phyloP scores from a whole-genome alignment of 208 protist genomes.

The Trypanosoma theileri region DNA sequence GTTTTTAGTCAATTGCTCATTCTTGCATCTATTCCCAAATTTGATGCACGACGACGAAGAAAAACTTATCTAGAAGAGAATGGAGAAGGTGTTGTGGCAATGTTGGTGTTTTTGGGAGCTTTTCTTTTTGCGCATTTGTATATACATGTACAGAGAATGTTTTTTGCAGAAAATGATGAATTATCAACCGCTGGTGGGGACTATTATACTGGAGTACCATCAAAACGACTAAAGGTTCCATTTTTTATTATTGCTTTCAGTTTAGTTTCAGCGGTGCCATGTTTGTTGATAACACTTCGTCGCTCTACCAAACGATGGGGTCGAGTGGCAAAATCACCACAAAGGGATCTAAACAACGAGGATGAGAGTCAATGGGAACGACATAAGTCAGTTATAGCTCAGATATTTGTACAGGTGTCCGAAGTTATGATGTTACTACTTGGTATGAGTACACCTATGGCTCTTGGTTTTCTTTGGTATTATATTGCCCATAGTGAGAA shows the following conservation, averaged over 20 bases:
- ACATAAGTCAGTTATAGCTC: constrained; percentile 5
- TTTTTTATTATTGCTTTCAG: constrained; percentile 66
- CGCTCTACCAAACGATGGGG: constrained; percentile 53
- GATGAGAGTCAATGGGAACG: constrained; percentile 9
- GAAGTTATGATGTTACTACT: constrained; percentile 59
- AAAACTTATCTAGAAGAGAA: constrained; percentile 72
- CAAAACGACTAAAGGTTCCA: constrained; percentile 38
- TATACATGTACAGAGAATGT: constrained; percentile 21
- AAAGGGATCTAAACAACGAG: background rate
- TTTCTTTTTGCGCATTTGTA: constrained; percentile 64
- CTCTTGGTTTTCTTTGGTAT: constrained; percentile 41
- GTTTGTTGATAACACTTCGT: constrained; percentile 60
- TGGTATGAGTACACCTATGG: constrained; percentile 39
- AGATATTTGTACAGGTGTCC: constrained; percentile 37
- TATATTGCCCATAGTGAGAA: constrained; percentile 55
- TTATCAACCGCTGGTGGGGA: background rate
- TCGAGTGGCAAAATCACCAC: constrained; percentile 4
- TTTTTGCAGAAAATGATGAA: constrained; percentile 24
- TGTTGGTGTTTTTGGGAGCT: constrained; percentile 56
- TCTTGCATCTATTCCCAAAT: constrained; percentile 63
- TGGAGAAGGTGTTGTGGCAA: constrained; percentile 71
- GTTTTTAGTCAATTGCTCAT: constrained; percentile 60
- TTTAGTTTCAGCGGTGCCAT: constrained; percentile 58
- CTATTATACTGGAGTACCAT: constrained; percentile 1
- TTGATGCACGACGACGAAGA: constrained; percentile 31